These are phyloP conservation scores for Dissoconium aciculare DNA, from an alignment of 2,329 filamentous ascomycete genomes.

Conservation along the genomic window DNA sequence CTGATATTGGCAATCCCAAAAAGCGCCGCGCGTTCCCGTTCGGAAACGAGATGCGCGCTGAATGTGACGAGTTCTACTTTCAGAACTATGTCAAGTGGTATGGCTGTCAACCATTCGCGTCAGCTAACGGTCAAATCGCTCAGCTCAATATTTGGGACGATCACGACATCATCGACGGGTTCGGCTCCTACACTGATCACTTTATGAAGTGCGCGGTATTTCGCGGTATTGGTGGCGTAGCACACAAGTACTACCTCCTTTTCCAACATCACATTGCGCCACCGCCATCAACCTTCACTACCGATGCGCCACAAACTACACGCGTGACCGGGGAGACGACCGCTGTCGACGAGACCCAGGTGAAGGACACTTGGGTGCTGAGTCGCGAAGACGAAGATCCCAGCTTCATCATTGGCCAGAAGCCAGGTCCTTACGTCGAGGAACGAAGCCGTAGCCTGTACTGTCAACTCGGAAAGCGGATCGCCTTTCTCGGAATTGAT, in stretches of 20 bases:
- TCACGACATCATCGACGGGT: conserved; percentile 51
- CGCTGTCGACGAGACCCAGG: conserved; percentile 53
- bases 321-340: conserved; percentile 29
- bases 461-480: conserved; percentile 49
- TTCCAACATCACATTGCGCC: conserved; percentile 70
- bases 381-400: conserved; percentile 42
- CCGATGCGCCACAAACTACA: conserved; percentile 47
- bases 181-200: conserved; percentile 50
- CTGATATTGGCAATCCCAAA: conserved; percentile 43
- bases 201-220: conserved; percentile 54
- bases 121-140: conserved; percentile 46
- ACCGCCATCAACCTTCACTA: conserved; percentile 72
- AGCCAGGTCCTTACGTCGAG: conserved; percentile 50
- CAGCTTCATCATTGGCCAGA: conserved; percentile 64
- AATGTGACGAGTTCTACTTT: conserved; percentile 49
- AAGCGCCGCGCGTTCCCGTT: conserved; percentile 47
- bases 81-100: conserved; percentile 53
- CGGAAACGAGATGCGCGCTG: conserved; percentile 45
- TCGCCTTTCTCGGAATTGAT: conserved; percentile 47
- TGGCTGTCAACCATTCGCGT: conserved; percentile 47
- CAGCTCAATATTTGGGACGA: conserved; percentile 54
- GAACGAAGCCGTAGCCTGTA: conserved; percentile 47
- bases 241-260: conserved; percentile 43
- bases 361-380: conserved; percentile 59
- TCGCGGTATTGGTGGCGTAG: conserved; percentile 47